Conservation (phyloP, 768 basidiomycete species). For the Thelephora ganbajun region DNA sequence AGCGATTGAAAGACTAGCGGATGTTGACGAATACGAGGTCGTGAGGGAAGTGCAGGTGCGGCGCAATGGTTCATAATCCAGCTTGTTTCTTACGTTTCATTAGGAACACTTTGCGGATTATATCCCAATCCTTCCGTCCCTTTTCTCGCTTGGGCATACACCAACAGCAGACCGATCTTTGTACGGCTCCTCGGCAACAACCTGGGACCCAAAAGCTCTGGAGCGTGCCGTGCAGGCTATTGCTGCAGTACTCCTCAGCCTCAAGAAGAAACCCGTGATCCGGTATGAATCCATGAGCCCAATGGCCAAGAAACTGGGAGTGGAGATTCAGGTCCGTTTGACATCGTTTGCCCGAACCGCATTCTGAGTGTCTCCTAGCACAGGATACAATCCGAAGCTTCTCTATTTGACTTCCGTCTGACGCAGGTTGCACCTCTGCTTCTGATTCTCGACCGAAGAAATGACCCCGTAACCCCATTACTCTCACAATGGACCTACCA, state of each 20-base stretch:
- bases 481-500: slow-evolving; percentile 99
- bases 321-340: slow-evolving; percentile 63
- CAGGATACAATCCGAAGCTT: slow-evolving; percentile 64
- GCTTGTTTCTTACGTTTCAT: slow-evolving; percentile 3
- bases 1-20: slow-evolving; percentile 84
- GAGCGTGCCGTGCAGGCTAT: slow-evolving; percentile 72
- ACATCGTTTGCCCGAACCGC: neutral
- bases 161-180: slow-evolving; percentile 51
- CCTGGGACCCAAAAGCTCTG: slow-evolving; percentile 66
- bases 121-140: slow-evolving; percentile 67
- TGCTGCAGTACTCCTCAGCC: slow-evolving; percentile 73
- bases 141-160: slow-evolving; percentile 77
- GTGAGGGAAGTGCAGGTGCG: slow-evolving; percentile 92
- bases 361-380: slow-evolving; percentile 29
- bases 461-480: slow-evolving; percentile 93
- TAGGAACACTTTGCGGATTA: slow-evolving; percentile 99
- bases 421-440: slow-evolving; percentile 83
- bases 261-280: slow-evolving; percentile 93
- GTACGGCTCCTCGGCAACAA: slow-evolving; percentile 56
- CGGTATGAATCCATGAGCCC: slow-evolving; percentile 88
- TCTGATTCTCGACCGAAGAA: slow-evolving; percentile 86
- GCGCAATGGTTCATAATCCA: slow-evolving; percentile 6
- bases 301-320: slow-evolving; percentile 83
- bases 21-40: slow-evolving; percentile 91
- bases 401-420: slow-evolving; percentile 84